phyloP scores from a whole-genome alignment of 1,139 yeast species.

The Saccharomyces hybrid region DNA sequence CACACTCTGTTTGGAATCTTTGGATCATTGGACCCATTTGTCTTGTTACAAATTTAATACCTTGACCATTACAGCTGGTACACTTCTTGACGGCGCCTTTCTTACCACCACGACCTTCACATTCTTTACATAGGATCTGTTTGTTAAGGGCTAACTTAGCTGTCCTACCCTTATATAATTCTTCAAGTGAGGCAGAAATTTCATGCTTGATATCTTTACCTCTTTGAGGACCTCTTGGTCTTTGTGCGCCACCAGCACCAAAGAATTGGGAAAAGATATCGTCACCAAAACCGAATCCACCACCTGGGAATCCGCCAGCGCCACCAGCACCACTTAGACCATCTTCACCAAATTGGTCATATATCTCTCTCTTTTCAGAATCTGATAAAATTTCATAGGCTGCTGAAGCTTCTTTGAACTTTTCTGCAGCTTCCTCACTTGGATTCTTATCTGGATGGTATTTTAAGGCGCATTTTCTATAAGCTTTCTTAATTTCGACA shows the following conservation, averaged over 20 bases:
- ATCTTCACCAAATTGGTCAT: slow-evolving; percentile 88
- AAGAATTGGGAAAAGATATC: slow-evolving; percentile 92
- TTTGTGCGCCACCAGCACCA: slow-evolving; percentile 54
- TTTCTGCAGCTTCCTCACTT: slow-evolving; percentile 88
- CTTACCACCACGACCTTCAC: slow-evolving; percentile 96
- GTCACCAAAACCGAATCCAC: slow-evolving; percentile 56
- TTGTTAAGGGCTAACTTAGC: slow-evolving; percentile 91
- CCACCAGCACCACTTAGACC: slow-evolving; percentile 75
- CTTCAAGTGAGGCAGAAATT: slow-evolving; percentile 80
- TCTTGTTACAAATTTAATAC: slow-evolving; percentile 87
- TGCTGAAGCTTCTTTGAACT: slow-evolving; percentile 82
- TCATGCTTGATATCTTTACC: slow-evolving; percentile 91
- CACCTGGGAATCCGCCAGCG: slow-evolving; percentile 50
- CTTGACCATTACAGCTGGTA: slow-evolving; percentile 79
- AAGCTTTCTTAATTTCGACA: slow-evolving; percentile 85
- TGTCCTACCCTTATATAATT: slow-evolving; percentile 88
- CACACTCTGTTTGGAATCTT: slow-evolving; percentile 94
- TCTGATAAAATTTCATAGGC: slow-evolving; percentile 89
- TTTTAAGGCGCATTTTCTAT: slow-evolving; percentile 85
- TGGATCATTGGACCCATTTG: slow-evolving; percentile 99
- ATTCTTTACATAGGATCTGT: slow-evolving; percentile 76
- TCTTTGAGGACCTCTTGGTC: slow-evolving; percentile 77
- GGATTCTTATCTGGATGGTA: slow-evolving; percentile 94
- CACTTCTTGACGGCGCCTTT: slow-evolving; percentile 86
- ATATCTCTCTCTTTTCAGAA: slow-evolving; percentile 77